Evolutionary conservation across 805 yeast genomes (phyloP), one percentile per base, ranked within the genome.

Genomic region (Candida wancherniae): DNA sequence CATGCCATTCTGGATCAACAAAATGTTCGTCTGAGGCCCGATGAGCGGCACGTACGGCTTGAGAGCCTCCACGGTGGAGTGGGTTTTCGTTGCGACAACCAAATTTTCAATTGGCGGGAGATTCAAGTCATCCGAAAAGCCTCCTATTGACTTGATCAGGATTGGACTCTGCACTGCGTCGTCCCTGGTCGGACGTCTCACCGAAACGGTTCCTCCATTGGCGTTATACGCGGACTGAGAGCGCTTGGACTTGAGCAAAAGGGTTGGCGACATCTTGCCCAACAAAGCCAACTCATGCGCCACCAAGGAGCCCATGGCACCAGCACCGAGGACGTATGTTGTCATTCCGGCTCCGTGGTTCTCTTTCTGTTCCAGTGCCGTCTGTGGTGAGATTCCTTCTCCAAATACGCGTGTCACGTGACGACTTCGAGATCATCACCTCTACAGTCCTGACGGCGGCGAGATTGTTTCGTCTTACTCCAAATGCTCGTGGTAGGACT

Each of bases 401-500:
- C 25, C 15, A 12, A 22, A 12, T 13, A 11, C 6, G 3, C 17
- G 3, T 3, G 17, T 22, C 25, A 22, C 25, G 25, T 22, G 25
- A 22, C 25, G 11, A 18, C 9, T 18, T 18, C 9, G 20, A 7
- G 20, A 7, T 18, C 9, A 7, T 18, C 20, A 18, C 7, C 9
- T 18, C n/a, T n/a, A n/a, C 20, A 9, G 20, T 18, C 9, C 9
- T 7, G 9, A 18, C 20, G 20, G 20, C 20, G 20, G 7, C 9
- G 9, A 18, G 20, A 18, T 18, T 7, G 20, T 7, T 7, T 18
- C 20, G 9, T 18, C 20, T 7, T 7, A 18, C 20, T 9, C 20
- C 9, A 18, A 7, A 90, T 92, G 98, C 71, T 92, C 26, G 71
- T 92, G 19, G 72, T 92, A 5, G 99, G 99, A 1, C 71, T 92